Percentiles rank a stretch among this genome's conserved stretches.
Evolutionary conservation across 331 rosid species (phyloP).

Genomic region (Stylosanthes scabra): DNA sequence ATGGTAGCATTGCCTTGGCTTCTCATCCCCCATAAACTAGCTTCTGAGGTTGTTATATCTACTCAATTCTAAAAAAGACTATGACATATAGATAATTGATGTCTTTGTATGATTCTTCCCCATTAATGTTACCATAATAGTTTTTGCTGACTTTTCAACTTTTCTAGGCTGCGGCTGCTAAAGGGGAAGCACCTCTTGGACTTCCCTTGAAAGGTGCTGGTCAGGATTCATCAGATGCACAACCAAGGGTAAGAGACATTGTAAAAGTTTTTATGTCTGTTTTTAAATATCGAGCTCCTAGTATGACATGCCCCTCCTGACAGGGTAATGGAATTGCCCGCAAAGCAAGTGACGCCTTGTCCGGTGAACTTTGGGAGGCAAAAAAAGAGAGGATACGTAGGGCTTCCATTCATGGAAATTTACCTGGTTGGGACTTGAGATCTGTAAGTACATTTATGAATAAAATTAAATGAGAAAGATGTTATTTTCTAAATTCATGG

Average conservation of each 20-base stretch:
- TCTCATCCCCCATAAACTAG: no score
- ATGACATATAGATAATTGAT: conserved; percentile 3
- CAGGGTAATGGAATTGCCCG: conserved; percentile 82
- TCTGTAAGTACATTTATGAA: conserved; percentile 70
- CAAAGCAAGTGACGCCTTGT: conserved; percentile 93
- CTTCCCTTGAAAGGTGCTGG: conserved; percentile 98
- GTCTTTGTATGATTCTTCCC: conserved; percentile 26
- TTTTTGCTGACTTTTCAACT: conserved; percentile 40
- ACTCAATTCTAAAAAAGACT: no score
- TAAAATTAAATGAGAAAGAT: conserved; percentile 4
- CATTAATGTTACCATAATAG: conserved; percentile 26
- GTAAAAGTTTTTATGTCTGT: conserved; percentile 18
- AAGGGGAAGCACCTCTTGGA: conserved; percentile 99
- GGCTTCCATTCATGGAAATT: conserved; percentile 71
- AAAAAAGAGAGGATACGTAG: conserved; percentile 88
- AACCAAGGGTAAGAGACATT: conserved; percentile 59
- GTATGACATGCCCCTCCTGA: conserved; percentile 24
- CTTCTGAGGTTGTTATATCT: no score
- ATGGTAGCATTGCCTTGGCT: no score
- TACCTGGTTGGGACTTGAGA: conserved; percentile 92
- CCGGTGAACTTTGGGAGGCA: conserved; percentile 97
- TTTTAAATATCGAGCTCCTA: conserved; percentile 32
- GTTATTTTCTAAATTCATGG: conserved; percentile 4
- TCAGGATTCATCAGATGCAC: conserved; percentile 93
- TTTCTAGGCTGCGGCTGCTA: conserved; percentile 95